Percentiles rank a stretch among this genome's conserved stretches.
Conservation (phyloP, 106 monocot species). For the Triglochin maritima region DNA sequence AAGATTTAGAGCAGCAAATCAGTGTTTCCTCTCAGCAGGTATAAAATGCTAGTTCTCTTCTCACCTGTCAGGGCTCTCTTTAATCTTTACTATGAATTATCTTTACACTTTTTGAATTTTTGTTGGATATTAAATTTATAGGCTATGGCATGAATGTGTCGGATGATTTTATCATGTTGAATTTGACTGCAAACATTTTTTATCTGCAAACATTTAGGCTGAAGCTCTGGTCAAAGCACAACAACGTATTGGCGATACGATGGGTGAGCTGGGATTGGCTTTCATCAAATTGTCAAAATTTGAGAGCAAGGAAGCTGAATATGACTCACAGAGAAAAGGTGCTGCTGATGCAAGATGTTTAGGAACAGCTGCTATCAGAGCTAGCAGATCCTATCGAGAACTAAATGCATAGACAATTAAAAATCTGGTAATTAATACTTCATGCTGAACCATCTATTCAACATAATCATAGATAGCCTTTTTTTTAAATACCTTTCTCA, state of each 20-base stretch:
- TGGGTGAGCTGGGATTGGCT: conserved; percentile 84
- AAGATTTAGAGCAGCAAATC: conserved; percentile 81
- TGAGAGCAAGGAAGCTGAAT: conserved; percentile 60
- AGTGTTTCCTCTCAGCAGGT: conserved; percentile 76
- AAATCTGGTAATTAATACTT: conserved; percentile 50
- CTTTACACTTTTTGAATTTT: not conserved
- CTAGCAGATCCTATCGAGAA: conserved; percentile 82
- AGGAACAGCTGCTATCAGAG: conserved; percentile 90
- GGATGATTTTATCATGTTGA: too few species aligned
- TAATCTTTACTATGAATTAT: not conserved
- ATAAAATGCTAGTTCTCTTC: not conserved
- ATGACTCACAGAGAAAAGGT: conserved; percentile 59
- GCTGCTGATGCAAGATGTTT: conserved; percentile 56
- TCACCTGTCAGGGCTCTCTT: not conserved
- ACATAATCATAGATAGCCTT: not conserved
- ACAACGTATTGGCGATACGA: conserved; percentile 77
- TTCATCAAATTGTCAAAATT: conserved; percentile 84
- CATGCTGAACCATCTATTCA: not conserved
- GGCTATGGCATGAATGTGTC: too few species aligned
- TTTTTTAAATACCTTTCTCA: not conserved
- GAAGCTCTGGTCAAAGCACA: conserved; percentile 87
- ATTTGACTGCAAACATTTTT: too few species aligned
- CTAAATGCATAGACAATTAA: conserved; percentile 76
- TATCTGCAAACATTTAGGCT: conserved; percentile 26
- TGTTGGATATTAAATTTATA: too few species aligned